Evolutionary conservation across 768 basidiomycete genomes (phyloP), one percentile per base, ranked within the genome.

Genomic region (Chalciporus chontae): DNA sequence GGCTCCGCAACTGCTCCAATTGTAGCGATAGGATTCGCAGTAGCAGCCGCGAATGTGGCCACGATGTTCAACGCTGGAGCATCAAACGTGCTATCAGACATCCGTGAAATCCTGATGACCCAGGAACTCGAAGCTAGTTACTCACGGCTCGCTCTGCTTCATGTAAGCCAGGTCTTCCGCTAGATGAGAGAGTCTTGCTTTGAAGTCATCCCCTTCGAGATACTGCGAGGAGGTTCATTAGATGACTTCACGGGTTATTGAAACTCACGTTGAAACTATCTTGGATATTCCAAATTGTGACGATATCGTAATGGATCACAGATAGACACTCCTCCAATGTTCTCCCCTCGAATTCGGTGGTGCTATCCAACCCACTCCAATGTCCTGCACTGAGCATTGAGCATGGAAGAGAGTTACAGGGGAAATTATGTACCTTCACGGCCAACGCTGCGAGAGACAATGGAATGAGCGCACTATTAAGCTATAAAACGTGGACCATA

Each of bases 161-260:
- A 7, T 17, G n/a, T 11, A 18, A 21, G 34, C 46, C 9, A 52
- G 10, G 1, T 49, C 51, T 21, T 48, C 51, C 5, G 31, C 41
- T 26, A 52, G 21, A 27, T 52, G 42, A 8, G 51, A 43, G 9
- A 52, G 43, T n/a, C 51, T 48, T 2, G 51, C 51, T 44, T 32
- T 52, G 15, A 52, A 49, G 37, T 52, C 47, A 2, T 49, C 38
- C 19, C 21, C 14, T 13, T 17, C 41, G 17, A 52, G 51, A 24
- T 52, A 52, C 51, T 52, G 23, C 6, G 10, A 14, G 14, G 9
- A 11, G 27, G 8, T 31, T 9, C 3, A 31, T 11, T 11, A 31
- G 29, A 31, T 31, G 11, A 31, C 5, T 3, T 31, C 29, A 9
- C 29, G 29, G 29, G 29, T 9, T 9, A n/a, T n/a, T n/a, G 37